Evolutionary conservation across 1,139 yeast species (phyloP), one percentile per base, ranked within the genome.

Genomic region (Casaregolazyma suthepensis): DNA sequence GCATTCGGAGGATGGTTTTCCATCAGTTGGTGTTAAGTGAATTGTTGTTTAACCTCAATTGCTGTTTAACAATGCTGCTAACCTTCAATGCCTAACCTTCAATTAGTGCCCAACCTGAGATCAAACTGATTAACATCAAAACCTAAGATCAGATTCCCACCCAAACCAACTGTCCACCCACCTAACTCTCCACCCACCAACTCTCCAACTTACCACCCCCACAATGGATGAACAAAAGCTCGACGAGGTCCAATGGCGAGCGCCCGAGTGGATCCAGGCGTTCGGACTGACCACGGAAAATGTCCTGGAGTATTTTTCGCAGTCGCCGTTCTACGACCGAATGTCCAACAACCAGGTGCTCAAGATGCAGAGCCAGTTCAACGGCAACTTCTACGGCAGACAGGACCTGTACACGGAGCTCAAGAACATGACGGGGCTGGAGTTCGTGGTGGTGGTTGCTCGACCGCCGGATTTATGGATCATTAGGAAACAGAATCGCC

Each of bases 241-340:
- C 49, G 97, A 91, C 66, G 98, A 93, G 66, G 78, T 93, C 51
- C 98, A 91, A 69, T 93, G 99, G 99, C 82, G 91, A 60, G 86
- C 94, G 5, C 99, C 99, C 0, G 99, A 93, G 69, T 93, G 96
- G 91, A 89, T 93, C 60, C 96, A 89, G 67, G 81, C 84, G 56
- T 81, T 85, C 66, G 69, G 96, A 0, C 78, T 93, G 23, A 79
- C 90, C 52, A 86, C 96, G 0, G 95, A 85, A 53, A 93, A 91
- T 65, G 96, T 93, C 1, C 76, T 93, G 18, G 99, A 93, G 59
- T 93, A 93, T 70, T 90, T 94, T 67, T 76, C 96, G 3, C 87
- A 88, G 61, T 87, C 96, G 3, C 99, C 99, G 1, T 94, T 93
- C 70, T 93, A 87, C 67, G 98, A 93, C 67, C 80, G 97, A 61